Conservation (phyloP, 441 rosid genomes). For the Gossypium trilobum region DNA sequence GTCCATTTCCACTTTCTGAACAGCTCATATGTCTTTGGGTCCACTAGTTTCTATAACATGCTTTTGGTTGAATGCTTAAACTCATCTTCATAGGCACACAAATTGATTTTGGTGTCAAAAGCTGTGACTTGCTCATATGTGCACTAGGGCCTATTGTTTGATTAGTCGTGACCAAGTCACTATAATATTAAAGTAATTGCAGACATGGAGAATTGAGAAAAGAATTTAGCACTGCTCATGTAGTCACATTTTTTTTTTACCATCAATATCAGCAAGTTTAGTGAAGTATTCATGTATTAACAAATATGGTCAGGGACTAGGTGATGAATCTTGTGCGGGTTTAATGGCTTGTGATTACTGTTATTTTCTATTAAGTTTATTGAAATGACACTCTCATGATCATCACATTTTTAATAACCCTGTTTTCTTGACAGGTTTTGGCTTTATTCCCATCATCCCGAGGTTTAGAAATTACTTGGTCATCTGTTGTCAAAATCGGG, state of each 20-base stretch:
- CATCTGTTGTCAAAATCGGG: slow-evolving; percentile 84
- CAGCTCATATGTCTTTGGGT: neutral
- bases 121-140: neutral
- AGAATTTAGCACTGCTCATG: neutral
- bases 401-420: neutral
- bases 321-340: neutral
- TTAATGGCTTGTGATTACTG: neutral
- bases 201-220: neutral
- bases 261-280: neutral
- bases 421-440: slow-evolving; percentile 44
- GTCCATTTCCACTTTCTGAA: neutral
- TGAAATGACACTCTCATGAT: neutral
- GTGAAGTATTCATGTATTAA: neutral
- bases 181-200: neutral
- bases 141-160: neutral
- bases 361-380: neutral
- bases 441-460: slow-evolving; percentile 76
- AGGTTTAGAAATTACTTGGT: slow-evolving; percentile 75
- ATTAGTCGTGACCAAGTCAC: neutral
- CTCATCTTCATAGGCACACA: neutral
- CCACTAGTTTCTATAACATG: neutral
- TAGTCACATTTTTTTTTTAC: neutral
- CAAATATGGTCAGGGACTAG: neutral
- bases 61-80: neutral
- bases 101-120: neutral